Base-by-base conservation (phyloP, 768 basidiomycete genomes). In the Multifurca ochricompacta region DNA sequence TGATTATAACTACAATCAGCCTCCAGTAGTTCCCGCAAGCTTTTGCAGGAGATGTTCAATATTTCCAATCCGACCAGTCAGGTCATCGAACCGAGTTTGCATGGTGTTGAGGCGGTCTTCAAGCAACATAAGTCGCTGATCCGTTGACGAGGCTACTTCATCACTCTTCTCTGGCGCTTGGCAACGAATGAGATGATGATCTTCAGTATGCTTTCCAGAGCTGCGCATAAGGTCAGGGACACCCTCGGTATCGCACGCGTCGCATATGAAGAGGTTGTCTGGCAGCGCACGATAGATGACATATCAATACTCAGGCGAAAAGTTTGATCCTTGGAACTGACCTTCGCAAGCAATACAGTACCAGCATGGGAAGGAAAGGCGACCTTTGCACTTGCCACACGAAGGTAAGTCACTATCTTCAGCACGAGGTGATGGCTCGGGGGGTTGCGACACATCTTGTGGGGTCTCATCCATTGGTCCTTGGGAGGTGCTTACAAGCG, bases 281-380 rank as follows among this genome's bases (percentile, higher is more conserved):
- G 27, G 42, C 30, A 18, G 6, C 11, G 19, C 16, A 25, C 23
- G 14, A 44, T 11, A n/a, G 16, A 1, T 3, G n/a, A n/a, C n/a
- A n/a, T 16, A 27, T 48, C 18, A 35, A 14, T 16, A 41, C 19
- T 48, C 3, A 31, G 10, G 10, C 10, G 41, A 40, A 10, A 1
- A n/a, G 14, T 14, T 3, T 21, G 9, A 23, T 18, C 10, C 6
- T 18, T 14, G 31, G 11, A 35, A 40, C 56, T 45, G 30, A 50
- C 61, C 63, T n/a, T 32, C 48, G 35, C 69, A 70, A 25, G 62
- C 54, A 6, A 65, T 60, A 51, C 67, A 70, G 30, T 62, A 69
- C 68, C 69, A 69, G 49, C 64, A 69, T 3, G 69, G 66, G 42
- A 61, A 54, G 2, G 56, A 41, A 19, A 66, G 49, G 3, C 18